These are phyloP conservation scores for Boletus sp. DNA, from an alignment of 1,284 basidiomycete species.

Conservation along the genomic window DNA sequence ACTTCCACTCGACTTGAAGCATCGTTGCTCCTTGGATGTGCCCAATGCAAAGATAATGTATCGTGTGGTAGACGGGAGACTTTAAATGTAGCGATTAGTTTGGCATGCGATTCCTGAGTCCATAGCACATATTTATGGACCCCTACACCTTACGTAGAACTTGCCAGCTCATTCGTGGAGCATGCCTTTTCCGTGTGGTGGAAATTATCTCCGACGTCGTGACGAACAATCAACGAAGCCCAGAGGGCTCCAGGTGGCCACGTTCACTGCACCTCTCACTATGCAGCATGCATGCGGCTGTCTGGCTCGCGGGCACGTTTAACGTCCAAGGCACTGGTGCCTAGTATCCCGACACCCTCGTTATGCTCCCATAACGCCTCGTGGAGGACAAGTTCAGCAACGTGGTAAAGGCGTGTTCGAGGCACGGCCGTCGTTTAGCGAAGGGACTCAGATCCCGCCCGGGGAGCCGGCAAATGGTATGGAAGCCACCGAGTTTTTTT, in stretches of 20 bases:
- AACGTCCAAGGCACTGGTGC: conserved; percentile 3
- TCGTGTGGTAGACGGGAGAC: conserved; percentile 7
- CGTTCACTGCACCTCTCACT: conserved; percentile 10
- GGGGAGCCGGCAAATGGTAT: conserved; percentile 8
- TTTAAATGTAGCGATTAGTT: conserved; percentile 10
- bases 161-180: not conserved
- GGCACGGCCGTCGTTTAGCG: conserved; percentile 19
- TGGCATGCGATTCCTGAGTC: not conserved
- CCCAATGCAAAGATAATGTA: not conserved
- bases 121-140: conserved; percentile 26
- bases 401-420: conserved; percentile 22
- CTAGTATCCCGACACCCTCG: conserved; percentile 11
- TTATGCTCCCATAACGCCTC: conserved; percentile 22
- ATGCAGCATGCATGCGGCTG: conserved; percentile 3
- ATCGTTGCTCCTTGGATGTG: conserved; percentile 10
- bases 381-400: conserved; percentile 9
- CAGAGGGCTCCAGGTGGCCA: not conserved
- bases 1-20: conserved; percentile 43
- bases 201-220: conserved; percentile 18
- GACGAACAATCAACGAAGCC: conserved; percentile 5
- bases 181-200: conserved; percentile 19
- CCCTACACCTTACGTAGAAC: conserved; percentile 1
- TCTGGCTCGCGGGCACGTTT: conserved; percentile 13
- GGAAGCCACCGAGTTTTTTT: conserved; percentile 6
- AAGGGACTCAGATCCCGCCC: conserved; percentile 10